These are phyloP conservation scores for Tolypocladium guangdongense DNA, from an alignment of 2,329 filamentous ascomycete species.

Conservation along the genomic window DNA sequence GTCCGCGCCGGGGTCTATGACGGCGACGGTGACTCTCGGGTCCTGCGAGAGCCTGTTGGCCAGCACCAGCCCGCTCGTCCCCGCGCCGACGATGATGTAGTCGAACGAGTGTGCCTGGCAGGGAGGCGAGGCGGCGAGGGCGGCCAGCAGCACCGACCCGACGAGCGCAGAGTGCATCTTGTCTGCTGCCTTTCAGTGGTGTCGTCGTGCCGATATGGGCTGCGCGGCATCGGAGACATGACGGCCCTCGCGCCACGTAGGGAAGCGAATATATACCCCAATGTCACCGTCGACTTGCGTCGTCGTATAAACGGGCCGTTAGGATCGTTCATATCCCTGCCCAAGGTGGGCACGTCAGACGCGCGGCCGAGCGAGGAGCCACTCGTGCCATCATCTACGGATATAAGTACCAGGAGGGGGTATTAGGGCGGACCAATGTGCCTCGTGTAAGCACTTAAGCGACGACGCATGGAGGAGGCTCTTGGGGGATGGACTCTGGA, in stretches of 20 bases:
- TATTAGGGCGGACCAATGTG: too few relatives aligned
- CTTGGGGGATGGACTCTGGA: too few relatives aligned
- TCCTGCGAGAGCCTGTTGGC: conserved; percentile 26
- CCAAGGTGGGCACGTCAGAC: background rate
- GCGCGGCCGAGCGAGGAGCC: too few relatives aligned
- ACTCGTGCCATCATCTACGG: too few relatives aligned
- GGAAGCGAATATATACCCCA: background rate
- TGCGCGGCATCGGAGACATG: too few relatives aligned
- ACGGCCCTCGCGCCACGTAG: background rate
- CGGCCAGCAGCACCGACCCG: background rate
- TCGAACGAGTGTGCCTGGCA: conserved; percentile 10
- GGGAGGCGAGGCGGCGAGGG: background rate
- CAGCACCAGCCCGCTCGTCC: conserved; percentile 24
- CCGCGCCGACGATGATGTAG: conserved; percentile 27
- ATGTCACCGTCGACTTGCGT: background rate
- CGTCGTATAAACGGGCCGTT: background rate
- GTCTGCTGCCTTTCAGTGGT: background rate
- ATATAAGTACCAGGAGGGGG: too few relatives aligned
- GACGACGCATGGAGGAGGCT: too few relatives aligned
- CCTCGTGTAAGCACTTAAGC: too few relatives aligned
- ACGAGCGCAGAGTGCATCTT: background rate
- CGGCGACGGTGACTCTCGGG: conserved; percentile 18
- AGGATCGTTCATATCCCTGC: background rate
- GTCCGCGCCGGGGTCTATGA: conserved; percentile 26
- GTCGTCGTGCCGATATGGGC: background rate